These are phyloP conservation scores for Leptomonas pyrrhocoris DNA, from an alignment of 208 protist species.

Conservation along the genomic window DNA sequence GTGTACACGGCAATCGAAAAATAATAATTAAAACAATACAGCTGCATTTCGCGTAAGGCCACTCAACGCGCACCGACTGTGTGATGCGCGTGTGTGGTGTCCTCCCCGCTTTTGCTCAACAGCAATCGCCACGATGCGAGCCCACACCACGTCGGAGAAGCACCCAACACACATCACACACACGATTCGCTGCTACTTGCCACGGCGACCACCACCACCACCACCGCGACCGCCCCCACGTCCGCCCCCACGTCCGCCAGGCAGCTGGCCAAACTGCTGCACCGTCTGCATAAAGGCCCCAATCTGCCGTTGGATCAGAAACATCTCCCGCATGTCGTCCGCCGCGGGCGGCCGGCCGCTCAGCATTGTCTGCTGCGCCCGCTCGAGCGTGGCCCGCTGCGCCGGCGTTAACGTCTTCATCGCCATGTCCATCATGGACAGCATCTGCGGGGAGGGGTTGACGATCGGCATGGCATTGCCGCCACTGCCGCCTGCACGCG, in stretches of 20 bases:
- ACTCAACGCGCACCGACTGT: too few species aligned
- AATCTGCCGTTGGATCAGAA: slow-evolving; percentile 80
- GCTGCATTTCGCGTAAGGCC: too few species aligned
- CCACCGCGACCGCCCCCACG: slow-evolving; percentile 8
- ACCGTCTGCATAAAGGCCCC: slow-evolving; percentile 78
- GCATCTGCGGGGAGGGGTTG: slow-evolving; percentile 36
- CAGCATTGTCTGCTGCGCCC: slow-evolving; percentile 67
- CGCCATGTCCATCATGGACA: slow-evolving; percentile 73
- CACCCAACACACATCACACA: too few species aligned
- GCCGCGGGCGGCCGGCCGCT: slow-evolving; percentile 44
- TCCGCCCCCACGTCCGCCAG: slow-evolving; percentile 5
- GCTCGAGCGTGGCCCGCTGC: slow-evolving; percentile 59
- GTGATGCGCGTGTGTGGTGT: too few species aligned
- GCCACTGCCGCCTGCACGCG: slow-evolving; percentile 27
- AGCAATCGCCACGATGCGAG: too few species aligned
- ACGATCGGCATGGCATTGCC: slow-evolving; percentile 8
- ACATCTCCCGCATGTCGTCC: slow-evolving; percentile 74
- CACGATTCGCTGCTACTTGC: too few species aligned
- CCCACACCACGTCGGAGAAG: too few species aligned
- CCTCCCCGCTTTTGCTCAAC: too few species aligned
- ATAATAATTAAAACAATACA: too few species aligned
- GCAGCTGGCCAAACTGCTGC: slow-evolving; percentile 50
- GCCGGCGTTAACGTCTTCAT: slow-evolving; percentile 61
- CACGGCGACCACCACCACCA: slow-evolving; percentile 3
- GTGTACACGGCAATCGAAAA: too few species aligned